Evolutionary conservation across 768 basidiomycete species (phyloP).

Genomic region (Termitomyces bulborhizus): DNA sequence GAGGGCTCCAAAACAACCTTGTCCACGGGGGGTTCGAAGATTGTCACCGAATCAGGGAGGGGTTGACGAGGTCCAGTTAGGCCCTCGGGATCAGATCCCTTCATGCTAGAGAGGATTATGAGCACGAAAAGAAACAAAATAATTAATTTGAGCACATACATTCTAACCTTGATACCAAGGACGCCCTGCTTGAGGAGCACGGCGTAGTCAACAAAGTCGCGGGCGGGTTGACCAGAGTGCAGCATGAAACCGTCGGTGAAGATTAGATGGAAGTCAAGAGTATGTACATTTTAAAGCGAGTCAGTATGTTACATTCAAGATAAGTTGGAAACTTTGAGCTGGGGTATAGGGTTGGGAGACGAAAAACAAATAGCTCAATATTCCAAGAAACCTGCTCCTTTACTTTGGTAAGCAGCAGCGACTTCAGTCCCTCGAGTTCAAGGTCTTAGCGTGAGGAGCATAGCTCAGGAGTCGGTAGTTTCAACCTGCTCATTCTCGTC

Average conservation of each 20-base stretch:
- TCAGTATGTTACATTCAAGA: neutral
- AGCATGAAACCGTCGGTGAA: constrained; percentile 99
- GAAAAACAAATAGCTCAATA: neutral
- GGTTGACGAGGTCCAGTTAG: constrained; percentile 85
- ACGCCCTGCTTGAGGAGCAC: constrained; percentile 98
- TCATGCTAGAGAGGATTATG: constrained; percentile 65
- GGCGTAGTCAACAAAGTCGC: constrained; percentile 96
- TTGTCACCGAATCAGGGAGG: constrained; percentile 90
- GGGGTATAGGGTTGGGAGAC: neutral
- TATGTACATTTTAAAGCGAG: neutral
- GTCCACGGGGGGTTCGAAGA: constrained; percentile 85
- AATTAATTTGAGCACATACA: constrained; percentile 40
- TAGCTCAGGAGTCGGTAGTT: neutral
- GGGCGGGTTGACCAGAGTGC: constrained; percentile 95
- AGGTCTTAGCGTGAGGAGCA: neutral
- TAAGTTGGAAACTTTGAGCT: neutral
- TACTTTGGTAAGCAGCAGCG: neutral
- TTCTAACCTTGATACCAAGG: constrained; percentile 99
- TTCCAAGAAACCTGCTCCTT: neutral
- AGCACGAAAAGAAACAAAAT: neutral
- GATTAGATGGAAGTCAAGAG: neutral
- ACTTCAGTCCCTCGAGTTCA: too few relatives aligned
- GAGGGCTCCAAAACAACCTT: constrained; percentile 85
- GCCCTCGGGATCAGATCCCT: constrained; percentile 92
- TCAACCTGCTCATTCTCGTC: constrained; percentile 2